Evolutionary conservation across 75 land plant species (phyloP), one percentile per base, ranked within the genome.

Genomic region (Pinus tabuliformis): DNA sequence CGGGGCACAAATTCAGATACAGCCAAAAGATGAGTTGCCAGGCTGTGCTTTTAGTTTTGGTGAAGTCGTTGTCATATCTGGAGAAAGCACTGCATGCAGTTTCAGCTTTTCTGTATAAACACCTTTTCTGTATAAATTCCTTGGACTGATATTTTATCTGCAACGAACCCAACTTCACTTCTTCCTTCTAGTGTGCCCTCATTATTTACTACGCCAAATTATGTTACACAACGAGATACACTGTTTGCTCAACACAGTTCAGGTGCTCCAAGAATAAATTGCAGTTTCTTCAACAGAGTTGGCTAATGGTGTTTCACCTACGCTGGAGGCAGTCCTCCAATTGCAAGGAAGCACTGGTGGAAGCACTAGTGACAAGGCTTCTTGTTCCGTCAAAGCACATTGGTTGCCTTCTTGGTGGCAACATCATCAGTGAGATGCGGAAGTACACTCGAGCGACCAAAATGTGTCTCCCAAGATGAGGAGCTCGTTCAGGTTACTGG

Each of bases 401-500:
- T 80, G 99, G 99, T 1, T 30, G 30, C 30, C 30, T 30, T 30
- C 30, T 30, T 30, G 30, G 30, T 73, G 99, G 99, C 56, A 89
- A 85, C 54, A 94, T 97, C 73, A 94, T 97, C 11, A 88, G 89
- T 76, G 98, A 94, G 13, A 94, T 97, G 82, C 74, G 99, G 70
- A 94, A 91, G 88, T 76, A 74, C 30, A 97, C n/a, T n/a, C n/a
- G n/a, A n/a, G 6, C 83, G 82, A 36, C 98, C 93, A 0, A 88
- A 78, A 59, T 87, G 87, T 85, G 92, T 89, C 75, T 72, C 72
- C 71, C 85, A 80, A 5, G 76, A 75, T 74, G 92, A 93, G 76
- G 99, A 97, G 60, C 91, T 89, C 75, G 92, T 97, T n/a, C 93
- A 94, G 98, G 99, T 96, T 2, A 18, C 73, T 76, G 98, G 99